These are phyloP conservation scores for Cystobasidiaceae sp. DNA, from an alignment of 1,284 basidiomycete species.

Conservation along the genomic window DNA sequence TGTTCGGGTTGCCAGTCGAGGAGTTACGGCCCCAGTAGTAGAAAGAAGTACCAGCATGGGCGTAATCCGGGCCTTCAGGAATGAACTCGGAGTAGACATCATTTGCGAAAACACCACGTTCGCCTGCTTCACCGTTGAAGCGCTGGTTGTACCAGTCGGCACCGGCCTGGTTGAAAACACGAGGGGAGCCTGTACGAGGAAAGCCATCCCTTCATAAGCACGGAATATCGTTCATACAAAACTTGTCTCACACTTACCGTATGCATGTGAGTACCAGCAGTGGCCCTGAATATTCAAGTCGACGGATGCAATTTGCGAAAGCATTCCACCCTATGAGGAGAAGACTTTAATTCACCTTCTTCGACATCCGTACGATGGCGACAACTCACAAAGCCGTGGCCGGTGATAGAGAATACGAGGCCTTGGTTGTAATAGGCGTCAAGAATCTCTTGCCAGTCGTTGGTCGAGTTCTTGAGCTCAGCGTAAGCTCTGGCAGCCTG, in stretches of 20 bases:
- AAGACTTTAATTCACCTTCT: neutral
- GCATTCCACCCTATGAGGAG: constrained; percentile 25
- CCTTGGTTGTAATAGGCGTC: constrained; percentile 24
- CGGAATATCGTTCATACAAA: neutral
- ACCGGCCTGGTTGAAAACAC: constrained; percentile 31
- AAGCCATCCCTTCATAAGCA: too few relatives aligned
- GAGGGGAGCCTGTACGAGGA: constrained; percentile 17
- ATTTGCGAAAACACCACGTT: constrained; percentile 30
- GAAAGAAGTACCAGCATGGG: constrained; percentile 27
- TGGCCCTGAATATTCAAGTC: constrained; percentile 28
- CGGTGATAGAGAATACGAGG: constrained; percentile 29
- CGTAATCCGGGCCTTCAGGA: constrained; percentile 25
- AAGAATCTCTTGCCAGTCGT: constrained; percentile 20
- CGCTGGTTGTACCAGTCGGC: constrained; percentile 26
- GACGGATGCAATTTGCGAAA: constrained; percentile 29
- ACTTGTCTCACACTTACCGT: constrained; percentile 5
- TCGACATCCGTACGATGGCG: too few relatives aligned
- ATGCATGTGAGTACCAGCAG: constrained; percentile 31
- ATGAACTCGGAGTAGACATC: constrained; percentile 30
- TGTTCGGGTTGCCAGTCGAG: constrained; percentile 23
- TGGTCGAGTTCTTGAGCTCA: constrained; percentile 27
- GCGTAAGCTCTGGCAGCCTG: constrained; percentile 26
- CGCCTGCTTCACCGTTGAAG: constrained; percentile 34
- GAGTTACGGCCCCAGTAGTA: constrained; percentile 30
- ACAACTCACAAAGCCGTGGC: constrained; percentile 32